phyloP scores from a whole-genome alignment of 1,139 yeast genomes.

The Saccharomyces hybrid region DNA sequence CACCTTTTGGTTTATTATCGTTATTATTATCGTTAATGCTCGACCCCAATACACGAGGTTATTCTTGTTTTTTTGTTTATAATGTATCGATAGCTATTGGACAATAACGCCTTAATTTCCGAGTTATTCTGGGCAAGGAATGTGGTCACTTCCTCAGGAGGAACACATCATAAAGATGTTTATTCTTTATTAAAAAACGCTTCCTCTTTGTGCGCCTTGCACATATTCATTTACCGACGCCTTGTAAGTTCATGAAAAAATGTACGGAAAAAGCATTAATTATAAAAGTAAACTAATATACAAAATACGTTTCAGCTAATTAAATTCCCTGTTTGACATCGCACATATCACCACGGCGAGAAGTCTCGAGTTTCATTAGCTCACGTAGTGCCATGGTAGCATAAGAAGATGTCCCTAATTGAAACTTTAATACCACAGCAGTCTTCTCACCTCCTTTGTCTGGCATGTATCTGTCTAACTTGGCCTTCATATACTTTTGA shows the following conservation, averaged over 20 bases:
- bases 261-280: too few relatives aligned
- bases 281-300: neutral
- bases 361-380: constrained; percentile 75
- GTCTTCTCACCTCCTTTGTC: constrained; percentile 45
- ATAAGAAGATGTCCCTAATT: constrained; percentile 79
- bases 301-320: neutral
- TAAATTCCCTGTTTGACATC: constrained; percentile 24
- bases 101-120: neutral
- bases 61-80: neutral
- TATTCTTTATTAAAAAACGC: neutral
- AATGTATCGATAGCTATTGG: neutral
- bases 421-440: constrained; percentile 72
- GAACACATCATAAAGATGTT: neutral
- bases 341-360: constrained; percentile 53
- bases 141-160: neutral
- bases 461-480: constrained; percentile 33
- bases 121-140: neutral
- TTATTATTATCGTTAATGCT: constrained; percentile 1
- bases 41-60: neutral
- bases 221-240: neutral
- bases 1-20: neutral
- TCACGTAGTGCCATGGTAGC: constrained; percentile 98
- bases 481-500: constrained; percentile 30
- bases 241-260: neutral
- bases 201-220: neutral